These are phyloP conservation scores for Podospora sp. DNA, from an alignment of 495 filamentous ascomycete species.

Conservation along the genomic window DNA sequence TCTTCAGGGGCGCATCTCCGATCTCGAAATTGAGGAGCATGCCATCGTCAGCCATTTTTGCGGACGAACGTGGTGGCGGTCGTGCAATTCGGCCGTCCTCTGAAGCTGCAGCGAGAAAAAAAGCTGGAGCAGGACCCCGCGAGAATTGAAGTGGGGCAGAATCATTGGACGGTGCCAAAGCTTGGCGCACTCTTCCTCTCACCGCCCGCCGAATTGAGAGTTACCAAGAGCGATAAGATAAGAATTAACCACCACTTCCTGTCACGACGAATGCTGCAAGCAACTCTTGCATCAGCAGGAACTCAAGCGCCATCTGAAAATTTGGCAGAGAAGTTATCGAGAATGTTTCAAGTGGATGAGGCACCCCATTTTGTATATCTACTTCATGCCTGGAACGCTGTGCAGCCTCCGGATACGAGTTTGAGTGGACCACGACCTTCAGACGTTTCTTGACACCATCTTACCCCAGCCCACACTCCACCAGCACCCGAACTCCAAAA, in stretches of 20 bases:
- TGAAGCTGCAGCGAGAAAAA: slow-evolving; percentile 24
- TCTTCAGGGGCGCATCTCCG: slow-evolving; percentile 60
- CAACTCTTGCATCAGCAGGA: too few relatives aligned
- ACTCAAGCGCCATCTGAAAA: too few relatives aligned
- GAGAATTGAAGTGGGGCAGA: slow-evolving; percentile 3
- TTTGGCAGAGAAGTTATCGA: too few relatives aligned
- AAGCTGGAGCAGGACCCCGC: neutral
- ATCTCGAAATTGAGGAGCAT: slow-evolving; percentile 92
- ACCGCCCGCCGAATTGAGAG: slow-evolving; percentile 26
- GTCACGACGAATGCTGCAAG: too few relatives aligned
- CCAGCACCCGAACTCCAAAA: neutral
- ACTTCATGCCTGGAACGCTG: too few relatives aligned
- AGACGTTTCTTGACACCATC: too few relatives aligned
- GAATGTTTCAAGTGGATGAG: too few relatives aligned
- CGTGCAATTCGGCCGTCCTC: neutral
- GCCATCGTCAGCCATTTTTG: slow-evolving; percentile 86
- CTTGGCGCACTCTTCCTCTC: slow-evolving; percentile 8
- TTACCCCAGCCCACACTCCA: neutral
- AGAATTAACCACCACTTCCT: neutral
- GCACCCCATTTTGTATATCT: too few relatives aligned
- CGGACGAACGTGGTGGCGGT: neutral
- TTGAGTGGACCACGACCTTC: too few relatives aligned
- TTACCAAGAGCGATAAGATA: neutral
- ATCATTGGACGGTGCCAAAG: neutral
- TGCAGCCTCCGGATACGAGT: too few relatives aligned